A percentile compares a stretch with the other conserved stretches of the same genome.
Conservation (phyloP, 208 protist species). For the Endotrypanum monterogeii region DNA sequence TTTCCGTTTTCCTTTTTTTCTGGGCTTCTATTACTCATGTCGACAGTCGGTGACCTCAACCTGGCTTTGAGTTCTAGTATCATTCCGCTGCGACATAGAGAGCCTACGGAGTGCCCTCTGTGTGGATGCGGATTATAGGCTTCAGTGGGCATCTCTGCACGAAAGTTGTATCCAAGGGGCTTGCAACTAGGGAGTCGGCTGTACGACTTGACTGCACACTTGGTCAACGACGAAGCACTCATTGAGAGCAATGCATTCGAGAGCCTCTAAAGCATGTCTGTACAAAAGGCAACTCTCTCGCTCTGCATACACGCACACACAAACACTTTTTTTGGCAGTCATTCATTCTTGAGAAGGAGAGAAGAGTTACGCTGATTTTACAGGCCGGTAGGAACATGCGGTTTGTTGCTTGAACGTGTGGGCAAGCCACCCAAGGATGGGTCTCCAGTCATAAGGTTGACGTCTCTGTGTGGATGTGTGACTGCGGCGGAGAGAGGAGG, state of each 20-base stretch:
- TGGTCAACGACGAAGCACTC: no score
- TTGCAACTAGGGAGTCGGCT: not conserved
- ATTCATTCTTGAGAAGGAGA: no score
- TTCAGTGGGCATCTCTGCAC: not conserved
- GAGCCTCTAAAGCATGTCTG: no score
- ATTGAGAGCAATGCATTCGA: no score
- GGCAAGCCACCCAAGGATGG: not conserved
- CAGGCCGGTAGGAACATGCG: not conserved
- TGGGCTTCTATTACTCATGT: not conserved
- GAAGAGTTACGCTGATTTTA: not conserved
- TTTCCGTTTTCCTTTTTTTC: not conserved
- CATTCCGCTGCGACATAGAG: not conserved
- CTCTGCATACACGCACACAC: no score
- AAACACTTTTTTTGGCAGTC: no score
- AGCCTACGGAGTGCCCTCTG: not conserved
- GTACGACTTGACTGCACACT: not conserved
- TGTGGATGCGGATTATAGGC: not conserved
- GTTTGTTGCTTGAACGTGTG: not conserved
- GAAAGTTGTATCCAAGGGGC: not conserved
- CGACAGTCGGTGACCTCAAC: not conserved
- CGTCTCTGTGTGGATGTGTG: no score
- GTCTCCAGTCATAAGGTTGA: no score
- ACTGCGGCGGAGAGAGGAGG: no score
- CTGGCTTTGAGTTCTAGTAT: not conserved
- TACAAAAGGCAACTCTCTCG: no score